Percentiles rank a stretch among this genome's conserved stretches.
Conservation (phyloP, 345 rosid species). For the Camelina hispida region DNA sequence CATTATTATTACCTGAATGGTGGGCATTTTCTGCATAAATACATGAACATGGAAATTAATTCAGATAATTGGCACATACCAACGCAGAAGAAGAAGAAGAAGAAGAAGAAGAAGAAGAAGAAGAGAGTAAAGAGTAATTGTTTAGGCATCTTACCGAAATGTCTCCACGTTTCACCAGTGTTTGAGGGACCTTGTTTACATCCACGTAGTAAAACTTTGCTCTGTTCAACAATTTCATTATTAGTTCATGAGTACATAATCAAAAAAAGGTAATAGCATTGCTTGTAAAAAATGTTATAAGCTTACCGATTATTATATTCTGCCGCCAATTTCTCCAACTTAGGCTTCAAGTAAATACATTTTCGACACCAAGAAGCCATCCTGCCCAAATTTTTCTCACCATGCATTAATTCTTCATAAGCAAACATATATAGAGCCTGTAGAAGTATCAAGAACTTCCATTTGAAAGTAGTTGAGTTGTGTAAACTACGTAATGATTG, state of each 20-base stretch:
- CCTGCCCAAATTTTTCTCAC: conserved; percentile 47
- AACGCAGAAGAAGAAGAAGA: background rate
- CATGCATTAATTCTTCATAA: conserved; percentile 10
- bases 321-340: conserved; percentile 84
- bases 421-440: conserved; percentile 5
- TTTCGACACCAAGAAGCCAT: conserved; percentile 99
- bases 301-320: conserved; percentile 58
- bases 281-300: background rate
- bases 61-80: conserved; percentile 17
- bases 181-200: conserved; percentile 80
- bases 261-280: background rate
- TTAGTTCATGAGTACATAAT: background rate
- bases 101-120: background rate
- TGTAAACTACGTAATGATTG: background rate
- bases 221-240: conserved; percentile 40
- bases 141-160: conserved; percentile 57
- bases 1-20: conserved; percentile 69
- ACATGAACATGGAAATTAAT: conserved; percentile 17
- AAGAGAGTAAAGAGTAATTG: background rate
- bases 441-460: too few relatives aligned
- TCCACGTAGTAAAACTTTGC: conserved; percentile 80
- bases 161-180: conserved; percentile 85
- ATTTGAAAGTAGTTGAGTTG: background rate
- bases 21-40: conserved; percentile 81
- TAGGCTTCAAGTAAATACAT: conserved; percentile 94